These are phyloP conservation scores for Porphyra umbilicalis DNA, from an alignment of 31 red algal species.

Conservation along the genomic window DNA sequence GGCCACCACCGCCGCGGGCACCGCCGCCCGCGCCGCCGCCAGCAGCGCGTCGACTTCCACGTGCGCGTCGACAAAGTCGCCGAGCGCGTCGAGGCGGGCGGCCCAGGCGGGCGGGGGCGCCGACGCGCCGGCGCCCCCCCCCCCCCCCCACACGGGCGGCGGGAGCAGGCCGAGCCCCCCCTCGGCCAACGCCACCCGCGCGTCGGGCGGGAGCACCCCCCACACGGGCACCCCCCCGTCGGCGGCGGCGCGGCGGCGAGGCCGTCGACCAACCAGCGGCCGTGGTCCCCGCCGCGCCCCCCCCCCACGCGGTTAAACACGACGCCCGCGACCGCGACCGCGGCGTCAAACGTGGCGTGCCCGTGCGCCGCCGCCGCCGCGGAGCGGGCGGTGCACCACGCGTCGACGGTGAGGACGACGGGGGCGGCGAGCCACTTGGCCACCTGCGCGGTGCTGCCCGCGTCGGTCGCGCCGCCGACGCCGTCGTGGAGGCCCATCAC, in stretches of 20 bases:
- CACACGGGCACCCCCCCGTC: not conserved
- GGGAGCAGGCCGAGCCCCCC: not conserved
- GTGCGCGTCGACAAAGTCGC: not conserved
- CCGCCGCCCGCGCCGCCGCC: too few species aligned
- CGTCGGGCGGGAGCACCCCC: not conserved
- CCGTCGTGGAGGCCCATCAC: not conserved
- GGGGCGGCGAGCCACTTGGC: not conserved
- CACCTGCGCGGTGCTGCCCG: not conserved
- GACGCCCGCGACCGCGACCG: not conserved
- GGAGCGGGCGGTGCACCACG: not conserved
- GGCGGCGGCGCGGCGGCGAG: not conserved
- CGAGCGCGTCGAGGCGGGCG: not conserved
- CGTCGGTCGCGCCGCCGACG: not conserved
- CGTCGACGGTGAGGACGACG: not conserved
- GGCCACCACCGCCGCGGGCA: too few species aligned
- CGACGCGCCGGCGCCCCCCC: too few species aligned
- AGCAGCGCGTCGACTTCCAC: not conserved
- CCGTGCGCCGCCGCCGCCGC: not conserved
- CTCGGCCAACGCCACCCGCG: not conserved
- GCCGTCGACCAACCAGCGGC: not conserved
- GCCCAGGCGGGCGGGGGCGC: too few species aligned
- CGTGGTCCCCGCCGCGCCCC: not conserved
- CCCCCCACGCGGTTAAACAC: not conserved
- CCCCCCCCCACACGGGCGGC: not conserved
- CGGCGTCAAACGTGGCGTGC: not conserved